A percentile compares a stretch with the other conserved stretches of the same genome.
Evolutionary conservation across 176 grass and related monocot genomes (phyloP).

Genomic region (Ensete ventricosum): DNA sequence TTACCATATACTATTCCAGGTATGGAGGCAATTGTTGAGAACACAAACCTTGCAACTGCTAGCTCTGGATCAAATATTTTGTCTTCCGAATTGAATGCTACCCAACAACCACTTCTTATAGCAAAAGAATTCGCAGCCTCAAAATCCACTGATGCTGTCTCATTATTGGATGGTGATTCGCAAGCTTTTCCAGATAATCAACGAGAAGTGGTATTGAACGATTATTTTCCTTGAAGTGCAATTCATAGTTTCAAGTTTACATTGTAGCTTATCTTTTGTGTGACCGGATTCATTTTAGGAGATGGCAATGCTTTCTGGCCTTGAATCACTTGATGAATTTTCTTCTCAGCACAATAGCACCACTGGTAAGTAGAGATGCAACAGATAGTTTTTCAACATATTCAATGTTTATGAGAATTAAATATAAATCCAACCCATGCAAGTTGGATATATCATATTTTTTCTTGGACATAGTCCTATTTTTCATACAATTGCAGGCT

Average conservation of each 20-base stretch:
- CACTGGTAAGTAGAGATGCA: neutral
- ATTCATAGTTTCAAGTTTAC: neutral
- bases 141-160: neutral
- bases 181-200: neutral
- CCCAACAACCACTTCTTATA: too few relatives aligned
- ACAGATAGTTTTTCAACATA: neutral
- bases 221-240: neutral
- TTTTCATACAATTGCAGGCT: neutral
- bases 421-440: neutral
- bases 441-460: neutral
- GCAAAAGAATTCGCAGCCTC: neutral
- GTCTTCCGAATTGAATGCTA: too few relatives aligned
- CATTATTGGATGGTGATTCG: neutral
- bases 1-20: neutral
- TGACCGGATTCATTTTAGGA: neutral
- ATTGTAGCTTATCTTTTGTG: neutral
- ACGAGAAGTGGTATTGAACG: neutral
- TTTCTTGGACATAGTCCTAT: neutral
- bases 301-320: neutral
- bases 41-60: neutral
- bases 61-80: too few relatives aligned
- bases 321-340: neutral
- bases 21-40: neutral
- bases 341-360: neutral
- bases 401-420: neutral